Evolutionary conservation across 1,139 yeast species (phyloP).

Genomic region (Zygotorulaspora mrakii): DNA sequence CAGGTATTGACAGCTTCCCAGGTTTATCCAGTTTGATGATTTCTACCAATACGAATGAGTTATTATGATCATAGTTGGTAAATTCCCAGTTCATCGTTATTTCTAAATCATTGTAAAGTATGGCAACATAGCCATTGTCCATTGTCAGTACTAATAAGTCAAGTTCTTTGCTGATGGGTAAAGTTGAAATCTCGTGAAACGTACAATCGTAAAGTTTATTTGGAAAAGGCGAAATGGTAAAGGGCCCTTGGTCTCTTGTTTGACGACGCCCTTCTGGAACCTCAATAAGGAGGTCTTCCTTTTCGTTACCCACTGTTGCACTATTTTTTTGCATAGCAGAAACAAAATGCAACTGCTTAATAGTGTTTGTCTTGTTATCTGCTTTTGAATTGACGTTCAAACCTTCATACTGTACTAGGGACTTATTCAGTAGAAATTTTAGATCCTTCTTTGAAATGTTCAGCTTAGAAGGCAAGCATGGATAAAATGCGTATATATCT

Average conservation of each 20-base stretch:
- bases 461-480: slow-evolving; percentile 49
- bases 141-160: slow-evolving; percentile 24
- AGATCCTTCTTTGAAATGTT: slow-evolving; percentile 38
- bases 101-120: slow-evolving; percentile 32
- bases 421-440: slow-evolving; percentile 43
- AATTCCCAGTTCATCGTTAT: slow-evolving; percentile 31
- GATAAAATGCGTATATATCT: slow-evolving; percentile 53
- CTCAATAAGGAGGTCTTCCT: slow-evolving; percentile 3
- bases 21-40: slow-evolving; percentile 15
- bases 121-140: slow-evolving; percentile 27
- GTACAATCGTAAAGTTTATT: slow-evolving; percentile 44
- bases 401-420: slow-evolving; percentile 36
- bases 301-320: not conserved
- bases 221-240: slow-evolving; percentile 50
- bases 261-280: slow-evolving; percentile 19
- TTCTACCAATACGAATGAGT: slow-evolving; percentile 27
- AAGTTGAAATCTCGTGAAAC: slow-evolving; percentile 37
- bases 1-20: slow-evolving; percentile 7
- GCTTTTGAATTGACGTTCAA: slow-evolving; percentile 18
- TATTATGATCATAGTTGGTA: slow-evolving; percentile 19
- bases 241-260: slow-evolving; percentile 48
- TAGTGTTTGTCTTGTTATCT: slow-evolving; percentile 24
- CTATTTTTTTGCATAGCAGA: slow-evolving; percentile 24
- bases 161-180: slow-evolving; percentile 32
- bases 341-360: slow-evolving; percentile 35